Base-by-base conservation (phyloP, 805 yeast species). In the Wickerhamomyces rabaulensis region DNA sequence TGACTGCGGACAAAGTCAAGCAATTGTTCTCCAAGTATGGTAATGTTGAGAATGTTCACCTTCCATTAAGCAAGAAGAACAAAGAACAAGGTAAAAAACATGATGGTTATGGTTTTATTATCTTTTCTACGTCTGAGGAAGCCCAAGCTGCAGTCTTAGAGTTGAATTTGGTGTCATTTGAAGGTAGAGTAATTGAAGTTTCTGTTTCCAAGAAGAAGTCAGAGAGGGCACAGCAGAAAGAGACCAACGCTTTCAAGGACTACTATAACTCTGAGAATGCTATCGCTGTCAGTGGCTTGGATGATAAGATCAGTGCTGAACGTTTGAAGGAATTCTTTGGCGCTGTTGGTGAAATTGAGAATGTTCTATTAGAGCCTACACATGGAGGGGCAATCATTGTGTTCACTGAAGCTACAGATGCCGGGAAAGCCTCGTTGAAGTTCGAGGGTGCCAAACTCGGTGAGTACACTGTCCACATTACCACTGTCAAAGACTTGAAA, bases 21-120 rank as follows among this genome's bases (percentile, higher is more conserved):
- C 54, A 64, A 2, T 44, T 71, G 3, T 84, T 86, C 55, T 58
- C 56, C 4, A 59, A 65, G 36, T 77, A 60, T 62, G 94, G 92
- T 0, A 52, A 52, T 0, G 69, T 87, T 15, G 84, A 80, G 45
- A 65, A 63, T 35, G 60, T 85, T 0, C 69, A 66, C 27, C 50
- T 84, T 3, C 87, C 87, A 2, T 48, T 73, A 40, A 60, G 61
- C 26, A 42, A 44, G 2, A 60, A 56, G 25, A 60, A 61, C 8
- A 53, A 47, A 36, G 42, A 46, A 4, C 48, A 44, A 29, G 51
- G 52, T 3, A 60, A 60, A 31, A 66, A 64, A 27, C 66, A 81
- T 56, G 79, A 78, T 40, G 91, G 92, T 0, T 82, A 74, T 60
- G 95, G 84, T 0, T 85, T 87, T 57, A 64, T 87, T 0, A 67